phyloP scores from a whole-genome alignment of 352 stramenopile genomes.

The Phytopythium mirpurense region DNA sequence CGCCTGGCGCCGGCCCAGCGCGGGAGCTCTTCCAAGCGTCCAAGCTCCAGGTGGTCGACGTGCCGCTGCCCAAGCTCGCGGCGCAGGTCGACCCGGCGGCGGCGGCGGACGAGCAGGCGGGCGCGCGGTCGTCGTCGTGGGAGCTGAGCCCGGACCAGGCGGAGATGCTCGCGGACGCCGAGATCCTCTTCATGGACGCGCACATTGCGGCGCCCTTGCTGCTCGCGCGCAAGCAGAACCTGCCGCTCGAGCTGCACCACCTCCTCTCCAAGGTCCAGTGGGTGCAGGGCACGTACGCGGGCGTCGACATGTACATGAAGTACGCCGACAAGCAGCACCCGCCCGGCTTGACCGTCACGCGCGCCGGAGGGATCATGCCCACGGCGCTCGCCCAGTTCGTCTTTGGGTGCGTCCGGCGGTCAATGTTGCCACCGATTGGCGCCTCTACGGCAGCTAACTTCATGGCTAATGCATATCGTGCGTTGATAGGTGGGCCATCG shows the following conservation, averaged over 20 bases:
- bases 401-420: not conserved
- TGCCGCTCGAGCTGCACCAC: constrained; percentile 30
- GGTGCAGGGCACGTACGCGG: constrained; percentile 51
- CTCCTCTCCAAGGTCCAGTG: constrained; percentile 40
- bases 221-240: constrained; percentile 24
- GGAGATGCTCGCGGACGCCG: constrained; percentile 24
- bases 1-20: constrained; percentile 2
- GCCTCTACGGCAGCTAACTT: too few species aligned
- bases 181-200: constrained; percentile 26
- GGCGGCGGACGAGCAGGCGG: not conserved
- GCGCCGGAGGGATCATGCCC: constrained; percentile 51
- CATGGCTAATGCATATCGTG: too few species aligned
- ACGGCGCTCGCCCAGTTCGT: constrained; percentile 14
- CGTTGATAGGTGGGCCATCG: constrained; percentile 13
- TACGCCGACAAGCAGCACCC: constrained; percentile 12
- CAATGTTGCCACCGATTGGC: not conserved
- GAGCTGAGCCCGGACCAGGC: constrained; percentile 22
- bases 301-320: constrained; percentile 41
- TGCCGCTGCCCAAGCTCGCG: constrained; percentile 22
- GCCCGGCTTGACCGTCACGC: constrained; percentile 34
- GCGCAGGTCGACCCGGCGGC: constrained; percentile 7
- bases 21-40: constrained; percentile 22
- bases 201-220: constrained; percentile 25
- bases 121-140: constrained; percentile 6
- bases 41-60: constrained; percentile 22